These are phyloP conservation scores for Ophiosphaerella herpotricha DNA, from an alignment of 2,329 filamentous ascomycete species.

Conservation along the genomic window DNA sequence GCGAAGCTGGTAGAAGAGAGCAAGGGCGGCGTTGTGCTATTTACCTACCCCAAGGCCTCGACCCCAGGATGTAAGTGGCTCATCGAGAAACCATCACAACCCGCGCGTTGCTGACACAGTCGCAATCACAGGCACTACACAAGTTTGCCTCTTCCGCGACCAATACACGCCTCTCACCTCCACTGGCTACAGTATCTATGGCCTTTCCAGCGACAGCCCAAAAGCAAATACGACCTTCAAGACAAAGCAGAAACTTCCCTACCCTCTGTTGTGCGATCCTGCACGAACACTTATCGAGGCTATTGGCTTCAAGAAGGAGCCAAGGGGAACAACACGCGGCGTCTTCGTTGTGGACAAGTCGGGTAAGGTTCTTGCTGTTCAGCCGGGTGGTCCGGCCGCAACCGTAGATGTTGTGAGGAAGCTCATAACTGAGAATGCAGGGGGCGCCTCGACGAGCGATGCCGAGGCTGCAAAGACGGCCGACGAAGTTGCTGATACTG, in stretches of 20 bases:
- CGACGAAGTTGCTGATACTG: conserved; percentile 53
- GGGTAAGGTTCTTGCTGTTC: conserved; percentile 76
- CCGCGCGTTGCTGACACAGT: conserved; percentile 13
- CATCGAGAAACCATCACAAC: not conserved
- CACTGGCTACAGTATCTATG: conserved; percentile 84
- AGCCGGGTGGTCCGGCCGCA: conserved; percentile 75
- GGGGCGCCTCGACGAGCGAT: conserved; percentile 41
- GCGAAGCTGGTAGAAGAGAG: conserved; percentile 81
- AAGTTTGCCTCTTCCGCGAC: conserved; percentile 93
- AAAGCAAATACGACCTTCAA: conserved; percentile 94
- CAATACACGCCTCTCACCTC: conserved; percentile 74
- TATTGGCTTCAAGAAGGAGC: conserved; percentile 86
- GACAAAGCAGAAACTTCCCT: conserved; percentile 86
- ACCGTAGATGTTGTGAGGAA: conserved; percentile 79
- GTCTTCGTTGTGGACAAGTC: conserved; percentile 85
- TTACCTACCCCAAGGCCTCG: conserved; percentile 94
- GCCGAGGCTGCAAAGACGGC: conserved; percentile 45
- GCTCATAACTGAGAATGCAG: conserved; percentile 53
- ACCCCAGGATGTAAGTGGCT: conserved; percentile 84
- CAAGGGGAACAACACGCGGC: conserved; percentile 79
- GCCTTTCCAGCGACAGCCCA: conserved; percentile 83
- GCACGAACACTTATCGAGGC: conserved; percentile 74
- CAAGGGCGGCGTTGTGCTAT: conserved; percentile 84
- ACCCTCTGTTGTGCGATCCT: conserved; percentile 85
- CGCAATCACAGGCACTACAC: conserved; percentile 72